These are phyloP conservation scores for Pythium dissimile DNA, from an alignment of 352 stramenopile species.

Conservation along the genomic window DNA sequence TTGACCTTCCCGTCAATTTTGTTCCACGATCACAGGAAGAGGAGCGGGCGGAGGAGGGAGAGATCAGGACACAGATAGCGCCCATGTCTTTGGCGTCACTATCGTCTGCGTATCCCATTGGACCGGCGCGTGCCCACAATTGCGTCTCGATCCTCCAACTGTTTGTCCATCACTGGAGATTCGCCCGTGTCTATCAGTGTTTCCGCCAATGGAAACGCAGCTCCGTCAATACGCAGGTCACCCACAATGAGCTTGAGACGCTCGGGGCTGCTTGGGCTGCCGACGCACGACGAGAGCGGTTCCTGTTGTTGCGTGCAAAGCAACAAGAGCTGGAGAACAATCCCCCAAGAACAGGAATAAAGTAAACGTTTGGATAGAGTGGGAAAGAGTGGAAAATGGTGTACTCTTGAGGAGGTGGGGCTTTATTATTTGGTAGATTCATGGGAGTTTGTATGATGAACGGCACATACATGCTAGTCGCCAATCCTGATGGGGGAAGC, in stretches of 20 bases:
- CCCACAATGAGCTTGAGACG: constrained; percentile 17
- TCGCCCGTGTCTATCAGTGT: constrained; percentile 20
- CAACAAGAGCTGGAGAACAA: constrained; percentile 8
- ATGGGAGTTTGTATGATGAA: background rate
- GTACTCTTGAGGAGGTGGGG: too few relatives aligned
- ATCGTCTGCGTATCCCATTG: background rate
- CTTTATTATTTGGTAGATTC: constrained; percentile 14
- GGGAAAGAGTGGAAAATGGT: too few relatives aligned
- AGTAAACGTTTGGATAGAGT: too few relatives aligned
- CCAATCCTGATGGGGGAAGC: background rate
- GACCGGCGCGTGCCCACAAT: background rate
- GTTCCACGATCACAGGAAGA: background rate
- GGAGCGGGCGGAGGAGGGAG: background rate
- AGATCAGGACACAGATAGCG: background rate
- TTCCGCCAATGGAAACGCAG: constrained; percentile 23
- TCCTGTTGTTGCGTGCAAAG: background rate
- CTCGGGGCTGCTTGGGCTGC: constrained; percentile 13
- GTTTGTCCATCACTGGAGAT: constrained; percentile 22
- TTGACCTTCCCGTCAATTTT: background rate
- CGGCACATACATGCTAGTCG: constrained; percentile 2
- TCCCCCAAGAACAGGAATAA: too few relatives aligned
- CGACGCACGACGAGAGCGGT: background rate
- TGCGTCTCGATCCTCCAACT: constrained; percentile 20
- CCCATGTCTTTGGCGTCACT: background rate
- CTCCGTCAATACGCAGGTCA: constrained; percentile 13